A percentile compares a stretch with the other conserved stretches of the same genome.
Evolutionary conservation across 495 filamentous ascomycete species (phyloP).

Genomic region (Pyrenula massariospora): DNA sequence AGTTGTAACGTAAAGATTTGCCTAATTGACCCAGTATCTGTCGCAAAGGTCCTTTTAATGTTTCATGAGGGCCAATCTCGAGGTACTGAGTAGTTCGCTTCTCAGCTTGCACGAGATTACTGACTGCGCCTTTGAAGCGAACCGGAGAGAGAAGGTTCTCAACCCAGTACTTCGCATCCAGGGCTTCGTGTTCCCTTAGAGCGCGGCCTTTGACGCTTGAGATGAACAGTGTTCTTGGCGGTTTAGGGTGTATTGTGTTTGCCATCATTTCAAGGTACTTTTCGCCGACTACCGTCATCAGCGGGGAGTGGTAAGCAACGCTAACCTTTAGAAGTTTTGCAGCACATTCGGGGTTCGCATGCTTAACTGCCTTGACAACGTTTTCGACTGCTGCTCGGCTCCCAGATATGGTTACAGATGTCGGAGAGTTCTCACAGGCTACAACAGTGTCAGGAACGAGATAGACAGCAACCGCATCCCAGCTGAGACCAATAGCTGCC

Average conservation of each 20-base stretch:
- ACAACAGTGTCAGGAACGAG: constrained; percentile 5
- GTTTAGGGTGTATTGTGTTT: constrained; percentile 3
- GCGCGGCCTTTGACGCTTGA: constrained; percentile 19
- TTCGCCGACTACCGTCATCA: constrained; percentile 13
- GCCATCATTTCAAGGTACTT: constrained; percentile 16
- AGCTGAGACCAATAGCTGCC: constrained; percentile 29
- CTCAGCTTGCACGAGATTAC: constrained; percentile 7
- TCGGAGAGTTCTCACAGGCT: constrained; percentile 20
- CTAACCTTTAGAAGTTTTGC: constrained; percentile 20
- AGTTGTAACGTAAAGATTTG: constrained; percentile 6
- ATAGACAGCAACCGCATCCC: constrained; percentile 14
- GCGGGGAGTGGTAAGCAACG: constrained; percentile 35
- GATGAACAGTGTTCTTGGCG: constrained; percentile 9
- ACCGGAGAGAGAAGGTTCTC: constrained; percentile 21
- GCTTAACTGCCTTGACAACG: constrained; percentile 17
- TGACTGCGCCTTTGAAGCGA: constrained; percentile 18
- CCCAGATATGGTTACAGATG: constrained; percentile 21
- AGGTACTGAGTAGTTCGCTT: constrained; percentile 22
- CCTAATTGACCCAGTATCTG: constrained; percentile 15
- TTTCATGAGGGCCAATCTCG: constrained; percentile 34
- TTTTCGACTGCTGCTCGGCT: constrained; percentile 23
- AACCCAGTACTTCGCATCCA: constrained; percentile 17
- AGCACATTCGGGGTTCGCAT: constrained; percentile 9
- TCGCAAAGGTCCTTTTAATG: constrained; percentile 23
- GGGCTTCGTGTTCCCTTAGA: constrained; percentile 12